These are phyloP conservation scores for Ciborinia camelliae DNA, from an alignment of 2,329 filamentous ascomycete genomes.

Conservation along the genomic window DNA sequence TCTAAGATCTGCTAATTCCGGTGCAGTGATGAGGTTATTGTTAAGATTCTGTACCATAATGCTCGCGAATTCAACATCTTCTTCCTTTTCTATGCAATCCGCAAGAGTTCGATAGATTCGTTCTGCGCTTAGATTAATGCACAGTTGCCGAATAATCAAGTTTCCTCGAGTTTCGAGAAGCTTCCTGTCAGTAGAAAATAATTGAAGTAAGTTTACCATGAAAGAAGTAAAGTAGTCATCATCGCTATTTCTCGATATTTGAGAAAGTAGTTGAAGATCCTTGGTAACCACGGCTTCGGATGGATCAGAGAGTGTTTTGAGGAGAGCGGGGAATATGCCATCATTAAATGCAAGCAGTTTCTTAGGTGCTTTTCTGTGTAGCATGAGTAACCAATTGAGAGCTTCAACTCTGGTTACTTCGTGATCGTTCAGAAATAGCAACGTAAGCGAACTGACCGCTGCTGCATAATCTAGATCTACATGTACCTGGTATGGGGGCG, in stretches of 20 bases:
- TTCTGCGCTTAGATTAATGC: constrained; percentile 87
- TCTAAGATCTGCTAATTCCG: constrained; percentile 84
- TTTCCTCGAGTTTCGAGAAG: constrained; percentile 91
- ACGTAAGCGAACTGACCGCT: constrained; percentile 85
- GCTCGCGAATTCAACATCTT: constrained; percentile 96
- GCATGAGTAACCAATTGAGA: constrained; percentile 94
- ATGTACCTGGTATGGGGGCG: constrained; percentile 47
- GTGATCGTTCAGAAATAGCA: constrained; percentile 94
- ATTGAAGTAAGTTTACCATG: constrained; percentile 92
- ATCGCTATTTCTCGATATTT: constrained; percentile 94
- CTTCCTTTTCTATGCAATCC: constrained; percentile 95
- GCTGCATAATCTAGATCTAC: constrained; percentile 92
- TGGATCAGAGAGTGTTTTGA: constrained; percentile 94
- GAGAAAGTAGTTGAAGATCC: constrained; percentile 87
- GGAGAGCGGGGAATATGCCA: constrained; percentile 89
- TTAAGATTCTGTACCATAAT: constrained; percentile 99
- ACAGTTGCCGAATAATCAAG: constrained; percentile 92
- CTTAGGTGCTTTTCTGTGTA: constrained; percentile 89
- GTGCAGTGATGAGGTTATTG: constrained; percentile 97
- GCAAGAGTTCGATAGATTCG: constrained; percentile 93
- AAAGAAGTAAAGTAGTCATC: constrained; percentile 97
- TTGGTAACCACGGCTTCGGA: constrained; percentile 94
- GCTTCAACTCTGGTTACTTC: constrained; percentile 93
- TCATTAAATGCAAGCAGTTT: constrained; percentile 96
- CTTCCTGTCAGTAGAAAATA: constrained; percentile 91